These are phyloP conservation scores for Pontederia paniculata DNA, from an alignment of 176 grass and related monocot genomes.

Conservation along the genomic window DNA sequence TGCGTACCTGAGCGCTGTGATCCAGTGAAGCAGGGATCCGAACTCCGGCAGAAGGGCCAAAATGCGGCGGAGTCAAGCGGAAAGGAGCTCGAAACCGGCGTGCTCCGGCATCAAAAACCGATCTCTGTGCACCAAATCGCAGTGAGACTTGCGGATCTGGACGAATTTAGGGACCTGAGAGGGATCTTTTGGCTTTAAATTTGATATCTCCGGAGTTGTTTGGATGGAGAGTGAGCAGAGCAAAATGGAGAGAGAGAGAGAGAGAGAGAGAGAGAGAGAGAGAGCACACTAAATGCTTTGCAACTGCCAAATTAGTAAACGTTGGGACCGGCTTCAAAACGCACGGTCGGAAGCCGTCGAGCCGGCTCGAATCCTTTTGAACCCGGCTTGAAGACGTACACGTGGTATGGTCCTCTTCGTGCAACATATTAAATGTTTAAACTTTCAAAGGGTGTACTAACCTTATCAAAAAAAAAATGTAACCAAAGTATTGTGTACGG, in stretches of 20 bases:
- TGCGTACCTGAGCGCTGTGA: slow-evolving; percentile 5
- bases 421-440: too few species aligned
- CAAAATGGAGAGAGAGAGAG: background rate
- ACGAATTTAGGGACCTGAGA: background rate
- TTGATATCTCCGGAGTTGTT: background rate
- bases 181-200: background rate
- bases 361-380: background rate
- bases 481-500: too few species aligned
- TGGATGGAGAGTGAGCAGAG: background rate
- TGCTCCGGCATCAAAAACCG: background rate
- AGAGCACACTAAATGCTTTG: slow-evolving; percentile 8
- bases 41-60: background rate
- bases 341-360: background rate
- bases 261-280: background rate
- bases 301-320: slow-evolving; percentile 14
- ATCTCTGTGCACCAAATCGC: background rate
- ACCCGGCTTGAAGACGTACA: background rate
- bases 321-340: slow-evolving; percentile 7
- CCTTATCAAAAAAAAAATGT: too few species aligned
- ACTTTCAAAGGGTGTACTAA: too few species aligned
- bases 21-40: background rate
- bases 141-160: background rate
- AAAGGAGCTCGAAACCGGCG: background rate
- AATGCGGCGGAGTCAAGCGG: background rate
- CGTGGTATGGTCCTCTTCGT: too few species aligned